These are phyloP conservation scores for Mycena floridula DNA, from an alignment of 768 basidiomycete genomes.

Conservation along the genomic window DNA sequence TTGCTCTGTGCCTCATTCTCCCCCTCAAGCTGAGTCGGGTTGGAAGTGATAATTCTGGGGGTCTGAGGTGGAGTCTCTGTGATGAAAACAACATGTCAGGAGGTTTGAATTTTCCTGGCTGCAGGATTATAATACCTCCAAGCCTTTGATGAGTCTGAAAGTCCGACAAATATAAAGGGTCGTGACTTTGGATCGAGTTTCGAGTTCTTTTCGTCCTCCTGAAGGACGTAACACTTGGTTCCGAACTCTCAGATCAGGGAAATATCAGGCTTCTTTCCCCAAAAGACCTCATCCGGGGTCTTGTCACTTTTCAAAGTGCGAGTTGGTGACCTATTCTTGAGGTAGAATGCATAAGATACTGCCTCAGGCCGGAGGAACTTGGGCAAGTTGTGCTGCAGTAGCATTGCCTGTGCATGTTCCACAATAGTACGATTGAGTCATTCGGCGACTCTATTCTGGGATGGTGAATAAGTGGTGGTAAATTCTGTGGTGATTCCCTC, in stretches of 20 bases:
- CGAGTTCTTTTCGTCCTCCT: constrained; percentile 12
- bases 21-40: constrained; percentile 7
- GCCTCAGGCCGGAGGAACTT: constrained; percentile 14
- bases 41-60: neutral
- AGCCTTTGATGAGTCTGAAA: constrained; percentile 17
- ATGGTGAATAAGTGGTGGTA: constrained; percentile 13
- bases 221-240: constrained; percentile 8
- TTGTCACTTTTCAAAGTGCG: neutral
- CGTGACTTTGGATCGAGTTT: constrained; percentile 10
- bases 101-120: constrained; percentile 14
- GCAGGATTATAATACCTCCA: constrained; percentile 17
- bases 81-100: constrained; percentile 20
- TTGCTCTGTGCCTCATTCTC: constrained; percentile 6
- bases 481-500: constrained; percentile 14
- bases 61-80: neutral
- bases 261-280: constrained; percentile 13
- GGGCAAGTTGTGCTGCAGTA: constrained; percentile 5
- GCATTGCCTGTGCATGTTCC: constrained; percentile 9
- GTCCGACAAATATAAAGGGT: constrained; percentile 8
- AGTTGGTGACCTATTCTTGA: constrained; percentile 14
- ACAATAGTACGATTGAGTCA: constrained; percentile 14
- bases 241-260: constrained; percentile 19
- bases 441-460: constrained; percentile 17
- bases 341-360: constrained; percentile 10
- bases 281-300: constrained; percentile 14